Base-by-base conservation (phyloP, 2,329 filamentous ascomycete genomes). In the Pseudogymnoascus sp. region DNA sequence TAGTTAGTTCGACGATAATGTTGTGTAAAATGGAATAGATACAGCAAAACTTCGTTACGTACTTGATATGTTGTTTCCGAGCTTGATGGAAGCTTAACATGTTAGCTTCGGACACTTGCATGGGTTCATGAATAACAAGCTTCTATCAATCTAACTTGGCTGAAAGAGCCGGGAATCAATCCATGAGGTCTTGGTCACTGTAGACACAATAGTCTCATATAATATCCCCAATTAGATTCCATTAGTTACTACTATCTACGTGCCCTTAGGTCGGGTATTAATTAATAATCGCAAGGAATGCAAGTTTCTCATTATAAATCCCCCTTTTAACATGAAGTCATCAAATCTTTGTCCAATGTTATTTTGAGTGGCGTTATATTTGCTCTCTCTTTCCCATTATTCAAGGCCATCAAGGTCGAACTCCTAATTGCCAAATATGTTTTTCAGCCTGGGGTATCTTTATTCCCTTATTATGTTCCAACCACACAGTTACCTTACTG, bases 331-430 rank as follows among this genome's bases (percentile, higher is more conserved):
- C 51, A 57, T 57, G 5, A 57, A 57, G 26, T 57, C 29, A 57
- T 34, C 51, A 57, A 57, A 18, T 34, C 47, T 34, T 8, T 57
- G 11, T 57, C 29, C 51, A 14, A 21, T 34, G 16, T 21, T 21
- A 34, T 57, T 34, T 21, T 57, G 51, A 57, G 51, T 57, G 51
- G 51, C 51, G 23, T 57, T 57, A n/a, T 57, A 57, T 57, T 57
- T 57, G 51, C 51, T 34, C 51, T 34, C n/a, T 34, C n/a, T 10
- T 18, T 57, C 51, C 51, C 51, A 57, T 57, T 12, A 34, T 34
- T 57, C 51, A 14, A 14, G 29, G 29, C 51, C 51, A 14, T 57
- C 51, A 57, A 57, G 51, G 51, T 29, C 29, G 29, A 57, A 57
- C 51, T 57, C 51, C 51, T 34, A 57, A 11, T 34, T 14, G 51